A percentile compares a stretch with the other conserved stretches of the same genome.
Evolutionary conservation across 2,329 filamentous ascomycete species (phyloP).

Genomic region (Ophiosphaerella korrae): DNA sequence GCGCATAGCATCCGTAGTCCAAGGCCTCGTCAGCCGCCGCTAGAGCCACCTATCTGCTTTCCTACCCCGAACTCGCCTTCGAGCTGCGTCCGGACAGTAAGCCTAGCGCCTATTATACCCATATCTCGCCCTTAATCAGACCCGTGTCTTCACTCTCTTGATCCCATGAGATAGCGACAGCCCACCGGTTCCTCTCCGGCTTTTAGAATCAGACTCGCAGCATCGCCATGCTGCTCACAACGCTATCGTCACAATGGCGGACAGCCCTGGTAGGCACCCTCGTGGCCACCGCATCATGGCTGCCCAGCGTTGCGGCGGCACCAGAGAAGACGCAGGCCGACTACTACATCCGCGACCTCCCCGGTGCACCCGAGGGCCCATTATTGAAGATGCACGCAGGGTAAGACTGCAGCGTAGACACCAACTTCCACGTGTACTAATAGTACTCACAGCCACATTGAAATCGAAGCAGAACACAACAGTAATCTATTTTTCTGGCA

Average conservation of each 20-base stretch:
- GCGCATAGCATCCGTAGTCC: conserved; percentile 10
- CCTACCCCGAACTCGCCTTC: too few species aligned
- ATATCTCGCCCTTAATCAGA: background rate
- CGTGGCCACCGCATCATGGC: conserved; percentile 38
- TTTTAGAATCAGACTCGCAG: conserved; percentile 15
- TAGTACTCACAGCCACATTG: conserved; percentile 72
- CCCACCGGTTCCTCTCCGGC: conserved; percentile 26
- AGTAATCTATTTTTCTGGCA: conserved; percentile 99
- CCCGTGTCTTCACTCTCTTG: background rate
- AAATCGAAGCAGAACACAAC: conserved; percentile 81
- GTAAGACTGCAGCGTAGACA: conserved; percentile 57
- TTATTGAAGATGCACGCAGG: conserved; percentile 97
- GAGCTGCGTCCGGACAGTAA: conserved; percentile 1
- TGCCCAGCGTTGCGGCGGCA: conserved; percentile 40
- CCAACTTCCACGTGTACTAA: conserved; percentile 5
- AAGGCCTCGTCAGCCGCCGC: conserved; percentile 35
- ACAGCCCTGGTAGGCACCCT: conserved; percentile 39
- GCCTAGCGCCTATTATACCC: conserved; percentile 7
- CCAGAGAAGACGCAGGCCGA: conserved; percentile 70
- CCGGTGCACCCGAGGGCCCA: conserved; percentile 75
- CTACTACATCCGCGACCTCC: conserved; percentile 86
- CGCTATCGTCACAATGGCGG: conserved; percentile 37
- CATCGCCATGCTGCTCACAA: conserved; percentile 32
- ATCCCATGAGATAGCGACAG: conserved; percentile 44
- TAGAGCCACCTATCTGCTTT: conserved; percentile 30